A percentile compares a stretch with the other conserved stretches of the same genome.
Conservation (phyloP, 148 eudicot species). For the Hydrangea macrophylla region DNA sequence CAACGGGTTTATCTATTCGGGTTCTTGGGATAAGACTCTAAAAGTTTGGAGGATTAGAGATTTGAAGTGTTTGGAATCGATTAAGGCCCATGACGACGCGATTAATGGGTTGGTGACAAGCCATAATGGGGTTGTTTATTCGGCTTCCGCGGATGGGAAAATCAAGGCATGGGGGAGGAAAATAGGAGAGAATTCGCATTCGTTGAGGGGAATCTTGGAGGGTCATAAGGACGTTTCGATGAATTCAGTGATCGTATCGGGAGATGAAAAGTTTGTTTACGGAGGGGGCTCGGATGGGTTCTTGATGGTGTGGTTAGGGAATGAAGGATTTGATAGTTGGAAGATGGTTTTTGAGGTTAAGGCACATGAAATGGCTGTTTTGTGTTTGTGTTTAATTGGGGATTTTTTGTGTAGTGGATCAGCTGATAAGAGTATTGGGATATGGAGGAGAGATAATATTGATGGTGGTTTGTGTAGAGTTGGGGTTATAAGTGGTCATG, state of each 20-base stretch:
- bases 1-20: constrained; percentile 70
- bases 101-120: constrained; percentile 52
- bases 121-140: constrained; percentile 44
- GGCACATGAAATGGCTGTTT: constrained; percentile 67
- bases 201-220: constrained; percentile 40
- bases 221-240: constrained; percentile 66
- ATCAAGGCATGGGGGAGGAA: constrained; percentile 55
- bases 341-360: constrained; percentile 53
- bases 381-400: constrained; percentile 65
- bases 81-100: constrained; percentile 83
- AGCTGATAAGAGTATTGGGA: constrained; percentile 65
- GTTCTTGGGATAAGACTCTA: constrained; percentile 88
- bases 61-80: constrained; percentile 76
- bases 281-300: constrained; percentile 81
- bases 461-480: constrained; percentile 33
- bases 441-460: constrained; percentile 61
- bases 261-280: constrained; percentile 46
- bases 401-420: constrained; percentile 73
- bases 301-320: constrained; percentile 63
- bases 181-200: constrained; percentile 22
- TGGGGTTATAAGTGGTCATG: constrained; percentile 65
- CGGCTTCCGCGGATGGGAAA: constrained; percentile 81
- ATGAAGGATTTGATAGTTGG: constrained; percentile 38
- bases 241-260: constrained; percentile 41
- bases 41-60: constrained; percentile 80